Percentiles rank a stretch among this genome's conserved stretches.
Conservation (phyloP, 192 early-diverging fungal genomes). For the Coemansia sp. region DNA sequence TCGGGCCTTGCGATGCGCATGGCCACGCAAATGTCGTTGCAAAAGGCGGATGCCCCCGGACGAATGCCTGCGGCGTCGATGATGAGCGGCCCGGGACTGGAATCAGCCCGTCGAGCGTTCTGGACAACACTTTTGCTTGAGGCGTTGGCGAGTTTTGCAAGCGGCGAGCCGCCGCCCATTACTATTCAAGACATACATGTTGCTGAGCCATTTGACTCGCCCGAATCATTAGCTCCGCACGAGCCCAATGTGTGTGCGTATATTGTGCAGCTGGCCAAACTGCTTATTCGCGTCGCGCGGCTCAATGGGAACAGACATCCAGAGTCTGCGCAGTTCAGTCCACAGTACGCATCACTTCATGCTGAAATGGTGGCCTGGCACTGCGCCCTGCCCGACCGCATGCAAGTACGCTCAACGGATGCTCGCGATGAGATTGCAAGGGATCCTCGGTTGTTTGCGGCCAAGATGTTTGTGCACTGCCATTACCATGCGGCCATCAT, state of each 20-base stretch:
- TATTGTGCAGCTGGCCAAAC: constrained; percentile 45
- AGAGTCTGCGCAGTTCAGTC: constrained; percentile 53
- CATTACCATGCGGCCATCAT: constrained; percentile 53
- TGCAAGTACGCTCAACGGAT: constrained; percentile 27
- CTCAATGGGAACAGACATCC: constrained; percentile 54
- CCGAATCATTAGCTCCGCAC: constrained; percentile 21
- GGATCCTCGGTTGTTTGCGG: constrained; percentile 38
- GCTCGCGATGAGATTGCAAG: constrained; percentile 32
- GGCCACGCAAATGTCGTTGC: constrained; percentile 56
- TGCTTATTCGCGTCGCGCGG: constrained; percentile 48
- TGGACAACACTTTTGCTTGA: constrained; percentile 54
- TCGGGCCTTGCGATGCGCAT: constrained; percentile 54
- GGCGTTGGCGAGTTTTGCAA: constrained; percentile 54
- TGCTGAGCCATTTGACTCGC: constrained; percentile 48
- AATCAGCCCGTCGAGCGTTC: constrained; percentile 50
- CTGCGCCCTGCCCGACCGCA: constrained; percentile 39
- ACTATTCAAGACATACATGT: constrained; percentile 54
- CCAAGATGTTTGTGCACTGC: constrained; percentile 56
- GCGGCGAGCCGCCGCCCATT: constrained; percentile 52
- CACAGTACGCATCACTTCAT: constrained; percentile 46
- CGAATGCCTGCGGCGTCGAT: constrained; percentile 52
- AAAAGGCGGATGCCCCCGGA: constrained; percentile 50
- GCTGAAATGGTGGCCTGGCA: constrained; percentile 53
- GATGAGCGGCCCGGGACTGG: constrained; percentile 52
- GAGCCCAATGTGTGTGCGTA: constrained; percentile 28